Evolutionary conservation across 768 basidiomycete species (phyloP).

Genomic region (Kondoa subrosea): DNA sequence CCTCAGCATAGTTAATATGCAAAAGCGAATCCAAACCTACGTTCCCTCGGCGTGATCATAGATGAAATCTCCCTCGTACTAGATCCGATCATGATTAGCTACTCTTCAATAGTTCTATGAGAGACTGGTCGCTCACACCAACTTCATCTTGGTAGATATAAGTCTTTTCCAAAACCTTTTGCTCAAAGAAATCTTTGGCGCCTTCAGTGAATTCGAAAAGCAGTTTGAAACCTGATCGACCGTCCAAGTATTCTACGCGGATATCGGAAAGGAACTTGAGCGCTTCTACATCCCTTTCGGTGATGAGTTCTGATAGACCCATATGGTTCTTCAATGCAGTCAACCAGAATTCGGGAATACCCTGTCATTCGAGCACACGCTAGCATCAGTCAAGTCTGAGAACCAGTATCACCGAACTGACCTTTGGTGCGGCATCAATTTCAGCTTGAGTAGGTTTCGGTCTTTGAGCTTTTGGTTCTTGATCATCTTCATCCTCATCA

Average conservation of each 20-base stretch:
- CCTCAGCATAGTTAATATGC: neutral
- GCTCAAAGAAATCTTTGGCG: constrained; percentile 73
- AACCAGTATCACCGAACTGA: constrained; percentile 20
- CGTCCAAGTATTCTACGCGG: constrained; percentile 51
- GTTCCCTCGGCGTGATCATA: constrained; percentile 87
- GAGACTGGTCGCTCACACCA: constrained; percentile 9
- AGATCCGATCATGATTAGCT: constrained; percentile 47
- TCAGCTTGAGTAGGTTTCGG: constrained; percentile 26
- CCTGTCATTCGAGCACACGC: constrained; percentile 31
- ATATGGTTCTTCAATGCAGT: constrained; percentile 86
- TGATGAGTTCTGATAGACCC: constrained; percentile 71
- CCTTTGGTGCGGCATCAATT: constrained; percentile 20
- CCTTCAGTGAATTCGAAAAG: constrained; percentile 49
- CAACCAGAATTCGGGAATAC: constrained; percentile 94
- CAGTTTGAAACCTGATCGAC: constrained; percentile 81
- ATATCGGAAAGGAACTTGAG: constrained; percentile 70
- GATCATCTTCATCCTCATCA: constrained; percentile 29
- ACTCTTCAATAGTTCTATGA: constrained; percentile 36
- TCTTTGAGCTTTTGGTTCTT: constrained; percentile 24
- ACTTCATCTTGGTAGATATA: constrained; percentile 53
- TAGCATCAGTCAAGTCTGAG: too few species aligned
- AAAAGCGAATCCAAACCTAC: neutral
- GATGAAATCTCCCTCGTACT: constrained; percentile 82
- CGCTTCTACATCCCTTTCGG: constrained; percentile 74
- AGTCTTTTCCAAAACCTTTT: constrained; percentile 70